These are phyloP conservation scores for Fusarium floridanum DNA, from an alignment of 2,329 filamentous ascomycete genomes.

Conservation along the genomic window DNA sequence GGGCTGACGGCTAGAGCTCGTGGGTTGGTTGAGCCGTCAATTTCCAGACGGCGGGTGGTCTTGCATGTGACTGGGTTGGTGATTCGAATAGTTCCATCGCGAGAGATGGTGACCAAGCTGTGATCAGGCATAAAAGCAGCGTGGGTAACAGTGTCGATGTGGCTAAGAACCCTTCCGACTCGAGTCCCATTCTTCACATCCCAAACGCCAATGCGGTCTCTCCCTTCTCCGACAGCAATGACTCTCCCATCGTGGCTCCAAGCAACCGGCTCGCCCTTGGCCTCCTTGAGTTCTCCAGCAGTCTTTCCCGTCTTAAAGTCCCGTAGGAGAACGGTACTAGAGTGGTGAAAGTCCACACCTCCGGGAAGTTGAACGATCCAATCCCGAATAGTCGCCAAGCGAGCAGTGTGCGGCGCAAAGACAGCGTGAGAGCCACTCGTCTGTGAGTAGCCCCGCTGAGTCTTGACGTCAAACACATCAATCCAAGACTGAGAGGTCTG, in stretches of 20 bases:
- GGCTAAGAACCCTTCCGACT: constrained; percentile 50
- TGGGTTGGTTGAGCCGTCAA: constrained; percentile 49
- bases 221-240: constrained; percentile 49
- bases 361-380: constrained; percentile 48
- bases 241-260: constrained; percentile 50
- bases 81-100: constrained; percentile 55
- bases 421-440: constrained; percentile 49
- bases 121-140: constrained; percentile 51
- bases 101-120: constrained; percentile 52
- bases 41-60: constrained; percentile 55
- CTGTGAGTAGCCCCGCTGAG: constrained; percentile 47
- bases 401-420: constrained; percentile 41
- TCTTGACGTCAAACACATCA: constrained; percentile 50
- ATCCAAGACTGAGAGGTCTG: constrained; percentile 52
- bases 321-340: constrained; percentile 49
- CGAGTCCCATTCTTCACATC: constrained; percentile 47
- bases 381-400: constrained; percentile 49
- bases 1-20: constrained; percentile 51
- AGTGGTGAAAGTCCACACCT: constrained; percentile 49
- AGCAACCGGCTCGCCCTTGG: constrained; percentile 46
- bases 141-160: constrained; percentile 55
- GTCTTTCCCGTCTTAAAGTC: constrained; percentile 50
- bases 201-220: constrained; percentile 50
- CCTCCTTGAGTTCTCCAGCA: constrained; percentile 49
- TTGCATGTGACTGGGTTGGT: constrained; percentile 49